Base-by-base conservation (phyloP, 2,329 filamentous ascomycete species). In the Esteya vermicola region DNA sequence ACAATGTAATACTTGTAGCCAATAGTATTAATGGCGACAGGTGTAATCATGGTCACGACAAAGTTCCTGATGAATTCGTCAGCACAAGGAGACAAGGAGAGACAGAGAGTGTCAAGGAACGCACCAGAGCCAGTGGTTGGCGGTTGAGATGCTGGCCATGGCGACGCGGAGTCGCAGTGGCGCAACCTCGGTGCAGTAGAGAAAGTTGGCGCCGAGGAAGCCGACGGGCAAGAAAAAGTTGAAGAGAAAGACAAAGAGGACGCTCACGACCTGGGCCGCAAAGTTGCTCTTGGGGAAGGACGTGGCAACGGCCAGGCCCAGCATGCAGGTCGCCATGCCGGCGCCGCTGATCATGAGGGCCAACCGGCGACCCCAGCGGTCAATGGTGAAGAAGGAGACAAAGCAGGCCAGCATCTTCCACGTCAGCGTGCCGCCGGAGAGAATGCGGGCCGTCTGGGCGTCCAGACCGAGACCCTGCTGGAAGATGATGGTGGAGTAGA, bases 391-490 rank as follows among this genome's bases (percentile, higher is more conserved):
- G 48, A 70, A 64, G 22, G 64, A 60, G 19, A 68, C 51, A 48
- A 68, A 63, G 16, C 62, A 67, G 23, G 62, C 65, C 10, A 71
- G 47, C 48, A 71, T 70, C 50, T 74, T 72, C 62, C 66, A 75
- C 3, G 70, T 73, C 22, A 73, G 54, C 9, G 67, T 66, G 20
- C 63, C 65, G 2, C 56, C 63, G 6, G 63, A 58, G 4, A 70
- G 55, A 30, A 65, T 51, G 9, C 57, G 55, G 7, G 62, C 57
- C 1, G 53, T 48, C 39, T 62, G 54, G 18, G 50, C 49, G 41
- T 51, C 50, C 39, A 65, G 47, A 18, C 56, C 57, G 3, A 65
- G 59, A 42, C 58, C 48, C 46, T 61, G 50, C 49, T 61, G 60
- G 37, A 61, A 47, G 35, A 59, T 58, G 12, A 57, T 52, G n/a